Evolutionary conservation across 331 rosid species (phyloP), one percentile per base, ranked within the genome.

Genomic region (Rhamnella rubrinervis): DNA sequence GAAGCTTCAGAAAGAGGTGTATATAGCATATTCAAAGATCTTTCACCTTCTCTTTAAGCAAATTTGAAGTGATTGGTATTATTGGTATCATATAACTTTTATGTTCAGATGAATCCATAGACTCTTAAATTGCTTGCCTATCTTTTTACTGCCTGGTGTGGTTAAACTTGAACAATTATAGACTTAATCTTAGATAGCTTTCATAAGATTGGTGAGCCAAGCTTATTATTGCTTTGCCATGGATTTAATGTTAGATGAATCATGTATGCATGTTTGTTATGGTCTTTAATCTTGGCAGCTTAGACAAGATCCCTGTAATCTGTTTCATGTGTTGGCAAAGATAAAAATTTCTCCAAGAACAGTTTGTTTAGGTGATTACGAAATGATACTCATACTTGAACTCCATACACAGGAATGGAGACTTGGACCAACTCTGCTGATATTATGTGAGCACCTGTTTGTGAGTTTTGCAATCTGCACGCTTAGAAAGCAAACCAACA

Each of bases 1-100:
- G 71, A 83, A 87, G 83, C 98, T 93, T 78, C 96, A 93, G 86
- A 90, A 87, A 84, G 95, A 93, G 96, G 98, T 87, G 50, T 35
- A 92, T 68, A 62, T 38, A n/a, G 11, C n/a, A 8, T 18, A 60
- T 52, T 50, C 47, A 41, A 41, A 35, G 14, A 31, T 25, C 21
- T 60, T 31, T 28, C 67, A 6, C 21, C 56, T 15, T 49, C 41
- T n/a, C 21, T 58, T 58, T 46, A 63, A 70, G 56, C 26, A 23
- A 64, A 63, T 18, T 7, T 58, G 50, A 64, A 23, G 71, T 26
- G 35, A 47, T 56, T 65, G 18, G 17, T 26, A n/a, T 69, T 28
- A 28, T 52, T 28, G 58, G 21, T 18, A 21, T 17, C 19, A 18
- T 21, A 18, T 53, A 2, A 2, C 20, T 6, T 53, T 53, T 53